Evolutionary conservation across 2,329 filamentous ascomycete species (phyloP).

Genomic region (Verticillium zaregamsianum): DNA sequence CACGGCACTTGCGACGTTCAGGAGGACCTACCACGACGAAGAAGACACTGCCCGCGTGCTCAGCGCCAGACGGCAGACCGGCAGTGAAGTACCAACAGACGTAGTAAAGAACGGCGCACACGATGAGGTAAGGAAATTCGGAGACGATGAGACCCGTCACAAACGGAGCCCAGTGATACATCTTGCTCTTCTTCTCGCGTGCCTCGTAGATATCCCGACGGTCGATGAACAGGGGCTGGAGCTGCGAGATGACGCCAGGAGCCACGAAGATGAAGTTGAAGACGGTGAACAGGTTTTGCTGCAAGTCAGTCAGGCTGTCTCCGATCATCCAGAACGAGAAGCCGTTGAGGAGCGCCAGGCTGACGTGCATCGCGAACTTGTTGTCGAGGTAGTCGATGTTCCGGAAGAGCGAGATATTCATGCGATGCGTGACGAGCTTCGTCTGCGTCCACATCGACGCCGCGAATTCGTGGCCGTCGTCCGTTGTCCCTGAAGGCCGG

Average conservation of each 20-base stretch:
- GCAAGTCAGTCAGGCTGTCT: slow-evolving; percentile 33
- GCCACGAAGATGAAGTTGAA: slow-evolving; percentile 52
- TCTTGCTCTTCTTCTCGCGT: slow-evolving; percentile 47
- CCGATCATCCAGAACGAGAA: slow-evolving; percentile 47
- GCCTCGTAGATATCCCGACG: slow-evolving; percentile 44
- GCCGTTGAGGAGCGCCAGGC: slow-evolving; percentile 40
- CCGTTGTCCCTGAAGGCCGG: neutral
- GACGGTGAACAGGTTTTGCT: slow-evolving; percentile 32
- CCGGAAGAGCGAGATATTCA: slow-evolving; percentile 27
- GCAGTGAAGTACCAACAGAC: slow-evolving; percentile 38
- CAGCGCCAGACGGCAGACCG: slow-evolving; percentile 29
- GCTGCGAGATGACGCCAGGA: slow-evolving; percentile 40
- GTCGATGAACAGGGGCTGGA: slow-evolving; percentile 45
- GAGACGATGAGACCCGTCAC: slow-evolving; percentile 40
- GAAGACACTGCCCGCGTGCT: slow-evolving; percentile 30
- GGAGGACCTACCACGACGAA: slow-evolving; percentile 27
- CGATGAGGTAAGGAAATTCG: slow-evolving; percentile 39
- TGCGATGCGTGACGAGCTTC: slow-evolving; percentile 26
- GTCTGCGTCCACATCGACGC: slow-evolving; percentile 34
- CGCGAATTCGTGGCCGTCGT: slow-evolving; percentile 22
- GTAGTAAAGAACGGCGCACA: slow-evolving; percentile 40
- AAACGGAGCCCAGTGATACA: slow-evolving; percentile 44
- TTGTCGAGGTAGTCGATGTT: slow-evolving; percentile 24
- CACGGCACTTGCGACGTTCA: slow-evolving; percentile 13
- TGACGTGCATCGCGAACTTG: slow-evolving; percentile 33